Conservation (phyloP, 805 yeast species). For the Candida sonorensis region DNA sequence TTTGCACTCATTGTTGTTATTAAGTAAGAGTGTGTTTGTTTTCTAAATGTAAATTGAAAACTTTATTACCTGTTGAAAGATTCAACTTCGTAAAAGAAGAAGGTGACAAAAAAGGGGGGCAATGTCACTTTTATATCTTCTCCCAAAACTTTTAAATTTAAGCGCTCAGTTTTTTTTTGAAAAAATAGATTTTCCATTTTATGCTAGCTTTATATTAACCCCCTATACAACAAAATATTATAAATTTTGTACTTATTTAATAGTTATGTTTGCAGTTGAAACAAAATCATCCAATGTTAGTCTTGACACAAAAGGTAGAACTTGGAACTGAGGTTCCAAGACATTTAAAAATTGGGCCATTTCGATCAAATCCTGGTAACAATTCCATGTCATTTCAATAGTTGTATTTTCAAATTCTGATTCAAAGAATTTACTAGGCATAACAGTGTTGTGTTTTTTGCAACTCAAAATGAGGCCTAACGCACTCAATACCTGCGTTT, state of each 20-base stretch:
- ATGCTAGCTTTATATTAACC: no score
- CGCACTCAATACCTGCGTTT: constrained; percentile 18
- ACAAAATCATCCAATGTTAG: constrained; percentile 12
- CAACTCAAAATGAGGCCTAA: constrained; percentile 19
- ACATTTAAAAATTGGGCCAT: constrained; percentile 12
- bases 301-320: constrained; percentile 18
- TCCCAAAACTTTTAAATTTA: no score
- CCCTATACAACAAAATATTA: no score
- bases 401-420: constrained; percentile 10
- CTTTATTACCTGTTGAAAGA: no score
- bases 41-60: no score
- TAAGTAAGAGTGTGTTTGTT: no score
- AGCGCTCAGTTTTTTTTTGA: no score
- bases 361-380: constrained; percentile 17
- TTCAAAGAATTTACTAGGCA: constrained; percentile 13
- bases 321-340: constrained; percentile 19
- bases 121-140: no score
- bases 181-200: no score
- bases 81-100: constrained; percentile 1
- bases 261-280: constrained; percentile 4
- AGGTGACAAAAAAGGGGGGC: constrained; percentile 1
- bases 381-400: constrained; percentile 16
- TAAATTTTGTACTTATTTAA: not conserved
- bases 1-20: constrained; percentile 13
- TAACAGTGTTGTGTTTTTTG: constrained; percentile 10